Base-by-base conservation (phyloP, 768 basidiomycete species). In the Tulasnella sp. region DNA sequence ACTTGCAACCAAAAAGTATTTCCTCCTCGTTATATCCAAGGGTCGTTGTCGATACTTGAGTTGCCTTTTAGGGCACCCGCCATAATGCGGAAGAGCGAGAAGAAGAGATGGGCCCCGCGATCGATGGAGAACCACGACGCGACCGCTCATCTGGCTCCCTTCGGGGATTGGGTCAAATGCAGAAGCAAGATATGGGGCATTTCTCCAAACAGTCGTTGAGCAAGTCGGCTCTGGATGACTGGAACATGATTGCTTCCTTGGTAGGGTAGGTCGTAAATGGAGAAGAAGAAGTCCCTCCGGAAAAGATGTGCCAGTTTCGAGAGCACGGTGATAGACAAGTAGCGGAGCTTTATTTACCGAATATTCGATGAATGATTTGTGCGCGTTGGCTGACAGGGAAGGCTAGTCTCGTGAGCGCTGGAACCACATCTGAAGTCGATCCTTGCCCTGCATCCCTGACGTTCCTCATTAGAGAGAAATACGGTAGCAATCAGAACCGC, bases 221-320 rank as follows among this genome's bases (percentile, higher is more conserved):
- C 61, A 67, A 67, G 29, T 67, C 61, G 61, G 61, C 61, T 67
- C 61, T 67, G 61, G 61, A 67, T 35, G 61, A 67, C 61, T 67
- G 61, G 61, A 67, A 26, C 61, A 67, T 67, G 29, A 67, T 67
- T 67, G 61, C 61, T 67, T 29, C 32, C 61, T 67, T 67, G 61
- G 61, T 67, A 67, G 61, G 61, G 61, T 67, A 16, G 61, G 26
- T 67, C 29, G 61, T 67, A 67, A 67, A 67, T 67, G 61, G 61
- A 67, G 61, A 67, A 67, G 61, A 13, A 9, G 32, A 67, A 26
- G 61, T 16, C 61, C 26, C 5, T 35, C 61, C 61, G 15, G 7
- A 16, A 35, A 32, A 67, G 26, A 67, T 67, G 61, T 67, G 61
- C 61, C 32, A 67, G 32, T 67, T 67, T 67, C 61, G 61, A 67